phyloP scores from a whole-genome alignment of 1,284 basidiomycete species.

The Ustilago esculenta region DNA sequence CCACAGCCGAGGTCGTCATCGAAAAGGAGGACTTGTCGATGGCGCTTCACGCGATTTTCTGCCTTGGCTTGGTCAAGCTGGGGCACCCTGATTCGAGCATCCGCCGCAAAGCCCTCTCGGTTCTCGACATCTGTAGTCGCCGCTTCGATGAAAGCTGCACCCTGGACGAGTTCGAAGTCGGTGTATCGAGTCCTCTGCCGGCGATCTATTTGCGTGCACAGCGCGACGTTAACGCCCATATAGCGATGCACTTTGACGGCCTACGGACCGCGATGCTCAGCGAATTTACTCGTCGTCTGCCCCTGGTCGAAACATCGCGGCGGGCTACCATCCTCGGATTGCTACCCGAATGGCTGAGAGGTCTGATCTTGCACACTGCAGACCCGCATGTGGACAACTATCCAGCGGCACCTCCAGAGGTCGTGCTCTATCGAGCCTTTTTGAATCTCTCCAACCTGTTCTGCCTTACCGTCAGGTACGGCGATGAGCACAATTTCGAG shows the following conservation, averaged over 20 bases:
- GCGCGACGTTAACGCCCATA: conserved; percentile 78
- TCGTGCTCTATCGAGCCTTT: conserved; percentile 50
- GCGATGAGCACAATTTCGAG: conserved; percentile 81
- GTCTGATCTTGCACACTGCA: conserved; percentile 44
- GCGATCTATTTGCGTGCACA: conserved; percentile 84
- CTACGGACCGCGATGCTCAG: conserved; percentile 77
- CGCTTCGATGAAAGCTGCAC: conserved; percentile 39
- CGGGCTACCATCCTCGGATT: conserved; percentile 54
- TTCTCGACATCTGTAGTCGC: conserved; percentile 76
- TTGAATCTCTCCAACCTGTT: conserved; percentile 81
- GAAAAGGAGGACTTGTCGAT: conserved; percentile 74
- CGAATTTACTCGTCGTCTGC: conserved; percentile 79
- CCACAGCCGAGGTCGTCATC: conserved; percentile 79
- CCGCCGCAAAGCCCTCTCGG: conserved; percentile 80
- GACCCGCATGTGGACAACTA: conserved; percentile 19
- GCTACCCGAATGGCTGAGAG: conserved; percentile 56
- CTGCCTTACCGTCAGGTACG: conserved; percentile 82
- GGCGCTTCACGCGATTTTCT: conserved; percentile 79
- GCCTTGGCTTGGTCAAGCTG: conserved; percentile 84
- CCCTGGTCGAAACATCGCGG: conserved; percentile 70
- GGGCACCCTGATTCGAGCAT: conserved; percentile 78
- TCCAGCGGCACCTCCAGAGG: conserved; percentile 28
- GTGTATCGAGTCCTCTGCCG: conserved; percentile 78
- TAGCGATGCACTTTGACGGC: conserved; percentile 81
- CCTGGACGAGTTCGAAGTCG: conserved; percentile 73